phyloP scores from a whole-genome alignment of 2,329 filamentous ascomycete species.

The Fusarium burgessii region DNA sequence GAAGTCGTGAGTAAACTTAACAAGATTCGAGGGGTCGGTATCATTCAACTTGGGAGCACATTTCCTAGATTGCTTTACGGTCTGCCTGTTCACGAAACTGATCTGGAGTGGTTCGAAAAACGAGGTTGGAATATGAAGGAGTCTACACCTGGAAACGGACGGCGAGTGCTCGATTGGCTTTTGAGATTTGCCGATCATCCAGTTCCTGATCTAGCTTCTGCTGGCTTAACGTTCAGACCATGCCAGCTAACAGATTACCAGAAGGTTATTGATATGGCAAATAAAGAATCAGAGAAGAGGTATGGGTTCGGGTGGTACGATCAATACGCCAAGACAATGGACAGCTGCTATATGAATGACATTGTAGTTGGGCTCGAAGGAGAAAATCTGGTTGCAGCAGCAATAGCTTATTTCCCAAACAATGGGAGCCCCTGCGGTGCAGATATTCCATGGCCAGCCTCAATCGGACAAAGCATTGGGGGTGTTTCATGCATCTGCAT shows the following conservation, averaged over 20 bases:
- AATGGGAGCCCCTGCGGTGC: slow-evolving; percentile 59
- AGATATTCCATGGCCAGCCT: slow-evolving; percentile 68
- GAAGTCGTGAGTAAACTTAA: slow-evolving; percentile 63
- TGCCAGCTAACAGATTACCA: slow-evolving; percentile 61
- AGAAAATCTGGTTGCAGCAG: slow-evolving; percentile 62
- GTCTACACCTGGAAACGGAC: slow-evolving; percentile 59
- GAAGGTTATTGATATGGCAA: slow-evolving; percentile 62
- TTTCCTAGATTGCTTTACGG: slow-evolving; percentile 70
- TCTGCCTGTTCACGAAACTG: slow-evolving; percentile 57
- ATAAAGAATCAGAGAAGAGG: slow-evolving; percentile 59
- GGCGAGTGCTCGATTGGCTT: slow-evolving; percentile 66
- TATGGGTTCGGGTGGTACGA: slow-evolving; percentile 69
- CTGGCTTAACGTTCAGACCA: slow-evolving; percentile 58
- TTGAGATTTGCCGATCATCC: slow-evolving; percentile 64
- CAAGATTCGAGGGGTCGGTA: slow-evolving; percentile 63
- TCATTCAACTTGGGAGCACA: slow-evolving; percentile 68
- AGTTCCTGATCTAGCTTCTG: slow-evolving; percentile 53
- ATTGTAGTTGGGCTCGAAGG: slow-evolving; percentile 66
- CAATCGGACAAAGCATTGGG: slow-evolving; percentile 64
- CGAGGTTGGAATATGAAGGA: slow-evolving; percentile 65
- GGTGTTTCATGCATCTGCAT: slow-evolving; percentile 72
- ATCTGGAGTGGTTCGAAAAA: slow-evolving; percentile 65
- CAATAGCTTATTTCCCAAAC: slow-evolving; percentile 65
- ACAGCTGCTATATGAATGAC: slow-evolving; percentile 62
- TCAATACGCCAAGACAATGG: slow-evolving; percentile 65